These are phyloP conservation scores for Phaeosphaeria sp. DNA, from an alignment of 2,329 filamentous ascomycete species.

Conservation along the genomic window DNA sequence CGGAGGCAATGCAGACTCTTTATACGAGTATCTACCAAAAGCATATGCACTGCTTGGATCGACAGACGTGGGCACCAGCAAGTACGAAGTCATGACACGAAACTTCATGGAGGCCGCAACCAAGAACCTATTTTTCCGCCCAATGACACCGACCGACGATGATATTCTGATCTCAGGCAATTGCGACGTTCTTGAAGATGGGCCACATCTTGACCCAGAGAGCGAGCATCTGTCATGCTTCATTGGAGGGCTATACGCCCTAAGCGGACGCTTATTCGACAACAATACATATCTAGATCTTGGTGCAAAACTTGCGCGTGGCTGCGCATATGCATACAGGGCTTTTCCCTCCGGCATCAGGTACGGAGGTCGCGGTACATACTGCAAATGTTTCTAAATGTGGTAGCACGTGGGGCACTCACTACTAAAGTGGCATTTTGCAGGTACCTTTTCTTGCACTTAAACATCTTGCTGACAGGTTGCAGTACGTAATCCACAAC, in stretches of 20 bases:
- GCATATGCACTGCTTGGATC: conserved; percentile 56
- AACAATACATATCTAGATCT: conserved; percentile 60
- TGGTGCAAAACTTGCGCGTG: conserved; percentile 63
- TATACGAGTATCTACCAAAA: conserved; percentile 54
- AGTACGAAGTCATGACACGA: conserved; percentile 63
- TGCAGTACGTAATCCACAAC: no score
- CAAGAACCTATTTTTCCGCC: conserved; percentile 55
- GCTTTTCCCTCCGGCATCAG: conserved; percentile 62
- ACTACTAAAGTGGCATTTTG: no score
- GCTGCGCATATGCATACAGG: conserved; percentile 67
- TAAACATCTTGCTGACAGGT: no score
- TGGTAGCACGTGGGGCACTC: no score
- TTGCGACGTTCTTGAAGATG: conserved; percentile 43
- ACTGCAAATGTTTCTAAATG: no score
- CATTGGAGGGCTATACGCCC: conserved; percentile 65
- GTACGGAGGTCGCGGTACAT: no score
- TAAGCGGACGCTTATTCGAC: conserved; percentile 63
- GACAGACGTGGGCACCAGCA: conserved; percentile 47
- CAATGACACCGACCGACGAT: conserved; percentile 53
- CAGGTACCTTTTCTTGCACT: no score
- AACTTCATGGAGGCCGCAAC: conserved; percentile 51
- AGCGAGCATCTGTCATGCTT: conserved; percentile 66
- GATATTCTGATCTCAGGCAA: conserved; percentile 58
- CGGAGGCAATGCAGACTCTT: conserved; percentile 43
- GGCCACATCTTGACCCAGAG: conserved; percentile 51